phyloP scores from a whole-genome alignment of 2,329 filamentous ascomycete species.

The Cordyceps farinosa region DNA sequence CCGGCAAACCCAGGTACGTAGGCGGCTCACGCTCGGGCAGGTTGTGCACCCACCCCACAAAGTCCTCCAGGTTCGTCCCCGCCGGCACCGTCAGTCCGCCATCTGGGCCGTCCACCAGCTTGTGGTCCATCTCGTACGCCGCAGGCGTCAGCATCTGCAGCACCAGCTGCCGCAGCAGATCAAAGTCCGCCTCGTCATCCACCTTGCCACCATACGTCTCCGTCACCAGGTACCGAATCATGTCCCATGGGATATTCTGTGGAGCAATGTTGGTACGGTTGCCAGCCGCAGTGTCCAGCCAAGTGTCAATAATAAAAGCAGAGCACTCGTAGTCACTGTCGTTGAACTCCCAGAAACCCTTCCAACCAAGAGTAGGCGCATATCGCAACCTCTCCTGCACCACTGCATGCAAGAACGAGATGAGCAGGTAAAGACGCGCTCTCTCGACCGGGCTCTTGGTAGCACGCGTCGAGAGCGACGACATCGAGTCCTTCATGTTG shows the following conservation, averaged over 20 bases:
- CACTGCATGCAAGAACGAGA: constrained; percentile 93
- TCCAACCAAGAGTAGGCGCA: constrained; percentile 91
- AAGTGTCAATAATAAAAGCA: constrained; percentile 90
- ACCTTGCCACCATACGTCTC: constrained; percentile 99
- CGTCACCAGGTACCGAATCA: constrained; percentile 83
- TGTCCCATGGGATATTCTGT: constrained; percentile 92
- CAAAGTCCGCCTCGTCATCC: constrained; percentile 83
- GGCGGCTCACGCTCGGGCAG: constrained; percentile 94
- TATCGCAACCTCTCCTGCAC: constrained; percentile 93
- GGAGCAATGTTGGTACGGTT: constrained; percentile 91
- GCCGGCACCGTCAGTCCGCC: constrained; percentile 71
- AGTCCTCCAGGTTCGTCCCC: constrained; percentile 79
- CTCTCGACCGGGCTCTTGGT: constrained; percentile 86
- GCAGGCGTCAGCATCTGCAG: constrained; percentile 74
- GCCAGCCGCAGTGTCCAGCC: constrained; percentile 79
- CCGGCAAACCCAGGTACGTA: constrained; percentile 87
- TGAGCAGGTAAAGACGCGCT: constrained; percentile 79
- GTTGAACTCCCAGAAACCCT: constrained; percentile 99
- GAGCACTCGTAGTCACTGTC: constrained; percentile 99
- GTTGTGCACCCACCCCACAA: constrained; percentile 85
- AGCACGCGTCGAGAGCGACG: constrained; percentile 71
- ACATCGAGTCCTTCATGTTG: constrained; percentile 98
- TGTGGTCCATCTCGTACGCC: constrained; percentile 90
- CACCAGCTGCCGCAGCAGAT: constrained; percentile 69
- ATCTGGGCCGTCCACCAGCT: constrained; percentile 67